Conservation (phyloP, 1,284 basidiomycete genomes). For the Meripilus lineatus region DNA sequence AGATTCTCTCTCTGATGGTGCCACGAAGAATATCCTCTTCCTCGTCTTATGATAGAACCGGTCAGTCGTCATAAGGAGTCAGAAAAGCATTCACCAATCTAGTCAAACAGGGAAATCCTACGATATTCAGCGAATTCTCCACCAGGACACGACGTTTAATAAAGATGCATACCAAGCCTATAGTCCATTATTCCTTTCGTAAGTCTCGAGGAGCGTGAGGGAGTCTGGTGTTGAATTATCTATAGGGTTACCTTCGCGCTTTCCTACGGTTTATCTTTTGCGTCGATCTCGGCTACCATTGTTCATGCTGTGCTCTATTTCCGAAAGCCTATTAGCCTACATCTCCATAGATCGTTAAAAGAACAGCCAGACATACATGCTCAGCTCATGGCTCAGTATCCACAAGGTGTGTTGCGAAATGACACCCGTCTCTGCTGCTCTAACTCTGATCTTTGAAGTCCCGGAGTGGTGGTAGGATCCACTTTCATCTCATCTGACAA, state of each 20-base stretch:
- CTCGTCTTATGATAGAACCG: slow-evolving; percentile 59
- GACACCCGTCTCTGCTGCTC: neutral
- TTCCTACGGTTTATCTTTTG: slow-evolving; percentile 51
- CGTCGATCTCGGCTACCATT: slow-evolving; percentile 62
- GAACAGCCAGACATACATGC: slow-evolving; percentile 68
- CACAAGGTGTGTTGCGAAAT: slow-evolving; percentile 33
- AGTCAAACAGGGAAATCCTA: slow-evolving; percentile 38
- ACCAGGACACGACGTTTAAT: slow-evolving; percentile 54
- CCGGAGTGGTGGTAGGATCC: slow-evolving; percentile 31
- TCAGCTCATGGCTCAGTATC: slow-evolving; percentile 74
- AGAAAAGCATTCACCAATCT: neutral
- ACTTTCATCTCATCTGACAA: neutral
- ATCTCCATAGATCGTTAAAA: slow-evolving; percentile 38
- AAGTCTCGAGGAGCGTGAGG: slow-evolving; percentile 7
- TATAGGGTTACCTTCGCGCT: slow-evolving; percentile 46
- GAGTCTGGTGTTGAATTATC: neutral
- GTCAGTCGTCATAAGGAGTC: slow-evolving; percentile 20
- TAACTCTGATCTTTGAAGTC: slow-evolving; percentile 15
- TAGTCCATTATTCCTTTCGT: slow-evolving; percentile 80
- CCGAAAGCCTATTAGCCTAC: slow-evolving; percentile 49
- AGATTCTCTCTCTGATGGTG: neutral
- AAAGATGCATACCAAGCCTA: slow-evolving; percentile 66
- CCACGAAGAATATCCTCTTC: slow-evolving; percentile 44
- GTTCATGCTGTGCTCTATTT: slow-evolving; percentile 70
- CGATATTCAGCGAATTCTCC: slow-evolving; percentile 66